Conservation (phyloP, 495 filamentous ascomycete genomes). For the Haplographium delicatum region DNA sequence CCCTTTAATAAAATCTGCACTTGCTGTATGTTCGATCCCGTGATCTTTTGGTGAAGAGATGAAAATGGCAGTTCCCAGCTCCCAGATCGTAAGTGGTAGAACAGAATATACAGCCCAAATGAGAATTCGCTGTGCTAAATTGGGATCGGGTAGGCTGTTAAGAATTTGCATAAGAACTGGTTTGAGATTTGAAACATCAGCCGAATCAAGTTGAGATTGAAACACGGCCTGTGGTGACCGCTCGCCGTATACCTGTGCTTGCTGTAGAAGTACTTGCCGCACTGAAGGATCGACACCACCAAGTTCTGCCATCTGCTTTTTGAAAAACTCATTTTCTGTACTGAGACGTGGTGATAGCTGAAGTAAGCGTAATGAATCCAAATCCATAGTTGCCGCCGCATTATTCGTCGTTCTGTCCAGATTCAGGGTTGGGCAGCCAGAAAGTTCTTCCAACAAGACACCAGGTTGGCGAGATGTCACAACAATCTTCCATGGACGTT, state of each 20-base stretch:
- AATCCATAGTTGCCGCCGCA: not conserved
- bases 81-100: not conserved
- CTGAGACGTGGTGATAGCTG: not conserved
- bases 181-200: not conserved
- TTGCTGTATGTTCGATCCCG: not conserved
- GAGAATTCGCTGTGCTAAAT: not conserved
- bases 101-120: not conserved
- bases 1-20: not conserved
- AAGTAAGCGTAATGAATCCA: not conserved
- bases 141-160: not conserved
- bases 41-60: not conserved
- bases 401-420: not conserved
- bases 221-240: not conserved
- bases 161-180: not conserved
- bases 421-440: not conserved
- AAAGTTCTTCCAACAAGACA: not conserved
- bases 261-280: not conserved
- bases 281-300: not conserved
- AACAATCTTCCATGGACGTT: slow-evolving; percentile 11
- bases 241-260: not conserved
- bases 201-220: not conserved
- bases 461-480: slow-evolving; percentile 4
- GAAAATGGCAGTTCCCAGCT: slow-evolving; percentile 1
- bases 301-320: not conserved
- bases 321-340: not conserved